Conservation (phyloP, 1,139 yeast genomes). For the Cylindricascospora bacillispora region DNA sequence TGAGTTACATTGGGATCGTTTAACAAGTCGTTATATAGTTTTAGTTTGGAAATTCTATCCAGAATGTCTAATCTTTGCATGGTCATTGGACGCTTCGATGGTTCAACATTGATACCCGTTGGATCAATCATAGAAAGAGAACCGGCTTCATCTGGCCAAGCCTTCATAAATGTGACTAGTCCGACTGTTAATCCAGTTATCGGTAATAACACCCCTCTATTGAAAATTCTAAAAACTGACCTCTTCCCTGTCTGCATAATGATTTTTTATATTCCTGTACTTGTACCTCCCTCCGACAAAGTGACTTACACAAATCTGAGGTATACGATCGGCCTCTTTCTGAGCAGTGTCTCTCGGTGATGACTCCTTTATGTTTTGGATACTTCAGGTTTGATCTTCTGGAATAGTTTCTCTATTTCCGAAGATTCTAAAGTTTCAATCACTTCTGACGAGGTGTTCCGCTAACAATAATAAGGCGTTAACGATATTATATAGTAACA, state of each 20-base stretch:
- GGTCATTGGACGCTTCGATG: constrained; percentile 7
- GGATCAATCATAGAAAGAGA: constrained; percentile 10
- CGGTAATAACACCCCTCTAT: constrained; percentile 18
- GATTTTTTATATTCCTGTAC: background rate
- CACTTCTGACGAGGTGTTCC: no score
- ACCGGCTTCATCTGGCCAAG: constrained; percentile 24
- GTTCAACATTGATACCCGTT: constrained; percentile 1
- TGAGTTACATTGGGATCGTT: constrained; percentile 10
- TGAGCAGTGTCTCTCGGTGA: no score
- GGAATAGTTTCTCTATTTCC: no score
- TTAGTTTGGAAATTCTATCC: constrained; percentile 9
- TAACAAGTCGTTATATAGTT: constrained; percentile 9
- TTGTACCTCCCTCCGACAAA: no score
- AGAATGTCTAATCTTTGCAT: constrained; percentile 18
- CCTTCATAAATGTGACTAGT: constrained; percentile 16
- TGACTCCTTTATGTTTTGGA: no score
- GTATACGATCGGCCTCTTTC: no score
- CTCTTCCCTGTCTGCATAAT: constrained; percentile 1
- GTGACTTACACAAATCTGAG: no score
- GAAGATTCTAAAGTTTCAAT: no score
- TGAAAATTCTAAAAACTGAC: constrained; percentile 5
- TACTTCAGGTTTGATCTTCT: no score
- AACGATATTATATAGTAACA: no score
- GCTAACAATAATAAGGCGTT: no score
- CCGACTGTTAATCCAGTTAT: constrained; percentile 22